Evolutionary conservation across 2,329 filamentous ascomycete genomes (phyloP), one percentile per base, ranked within the genome.

Genomic region (Penicillium sclerotigenum): DNA sequence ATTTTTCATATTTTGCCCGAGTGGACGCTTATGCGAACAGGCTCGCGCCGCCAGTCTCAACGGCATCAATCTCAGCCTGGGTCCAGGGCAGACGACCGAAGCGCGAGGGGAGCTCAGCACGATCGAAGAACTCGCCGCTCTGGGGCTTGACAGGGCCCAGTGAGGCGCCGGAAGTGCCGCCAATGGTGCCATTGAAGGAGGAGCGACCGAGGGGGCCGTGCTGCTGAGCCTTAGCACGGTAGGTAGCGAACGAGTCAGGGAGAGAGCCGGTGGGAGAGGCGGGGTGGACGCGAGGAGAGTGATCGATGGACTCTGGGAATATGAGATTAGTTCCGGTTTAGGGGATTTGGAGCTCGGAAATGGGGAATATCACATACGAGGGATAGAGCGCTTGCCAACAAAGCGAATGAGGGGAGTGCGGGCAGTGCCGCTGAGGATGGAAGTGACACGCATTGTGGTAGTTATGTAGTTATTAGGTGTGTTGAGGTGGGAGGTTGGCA

Each of bases 41-140:
- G 68, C 83, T 88, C 33, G 93, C 94, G 55, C 94, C 94, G 53
- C 92, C 94, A 54, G 90, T 94, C 84, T 97, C 91, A 69, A 99
- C 84, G 22, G 91, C 92, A 75, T 97, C 94, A 58, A 99, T 99
- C 83, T 99, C 94, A 41, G 87, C 86, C 65, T 87, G 76, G 36
- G 84, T 87, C 77, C 92, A 89, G 13, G 85, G 83, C 47, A 84
- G 79, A 62, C 91, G 84, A 69, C 87, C 85, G 83, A 97, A 99
- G 67, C 93, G 85, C 60, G 80, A 73, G 18, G 94, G 93, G 24
- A 99, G 86, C 77, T 99, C 89, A 65, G 85, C 89, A 66, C 91
- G 86, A 75, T 97, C 94, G 72, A 96, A 97, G 75, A 83, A 91
- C 73, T 90, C 79, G 65, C 93, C 93, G 68, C 85, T 76, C 57